A percentile compares a stretch with the other conserved stretches of the same genome.
Conservation (phyloP, 2,329 filamentous ascomycete genomes). For the Penicillium brevicompactum region DNA sequence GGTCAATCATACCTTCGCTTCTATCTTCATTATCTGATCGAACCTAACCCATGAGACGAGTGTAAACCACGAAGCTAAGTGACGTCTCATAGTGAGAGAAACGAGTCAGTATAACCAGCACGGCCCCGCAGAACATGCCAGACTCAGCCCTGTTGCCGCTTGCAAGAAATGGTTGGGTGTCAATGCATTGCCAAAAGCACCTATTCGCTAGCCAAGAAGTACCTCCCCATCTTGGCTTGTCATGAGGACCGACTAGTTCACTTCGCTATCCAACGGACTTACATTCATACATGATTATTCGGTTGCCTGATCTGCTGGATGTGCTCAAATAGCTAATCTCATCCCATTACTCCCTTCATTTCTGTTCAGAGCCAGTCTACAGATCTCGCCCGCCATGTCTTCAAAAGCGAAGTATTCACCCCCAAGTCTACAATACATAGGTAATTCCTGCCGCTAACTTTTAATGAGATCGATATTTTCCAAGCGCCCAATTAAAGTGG, state of each 20-base stretch:
- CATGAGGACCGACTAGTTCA: background rate
- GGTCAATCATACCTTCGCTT: too few relatives aligned
- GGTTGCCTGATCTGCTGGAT: background rate
- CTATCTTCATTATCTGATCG: too few relatives aligned
- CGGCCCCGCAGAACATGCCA: background rate
- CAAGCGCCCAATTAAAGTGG: background rate
- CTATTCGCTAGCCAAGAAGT: background rate
- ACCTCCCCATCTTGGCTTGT: background rate
- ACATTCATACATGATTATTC: background rate
- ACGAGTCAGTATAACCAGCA: background rate
- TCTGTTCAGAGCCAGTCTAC: background rate
- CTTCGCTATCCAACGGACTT: background rate
- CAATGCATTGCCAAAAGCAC: constrained; percentile 8
- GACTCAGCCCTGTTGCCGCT: background rate
- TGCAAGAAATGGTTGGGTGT: constrained; percentile 4
- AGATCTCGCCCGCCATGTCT: background rate
- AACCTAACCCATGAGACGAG: too few relatives aligned
- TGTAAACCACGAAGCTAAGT: background rate
- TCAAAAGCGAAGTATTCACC: background rate
- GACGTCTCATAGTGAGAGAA: background rate
- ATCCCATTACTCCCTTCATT: background rate
- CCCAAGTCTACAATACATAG: background rate
- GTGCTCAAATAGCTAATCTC: background rate
- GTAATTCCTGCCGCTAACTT: background rate
- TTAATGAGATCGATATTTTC: constrained; percentile 1